Evolutionary conservation across 2,329 filamentous ascomycete genomes (phyloP), one percentile per base, ranked within the genome.

Genomic region (Emericellopsis cladophorae): DNA sequence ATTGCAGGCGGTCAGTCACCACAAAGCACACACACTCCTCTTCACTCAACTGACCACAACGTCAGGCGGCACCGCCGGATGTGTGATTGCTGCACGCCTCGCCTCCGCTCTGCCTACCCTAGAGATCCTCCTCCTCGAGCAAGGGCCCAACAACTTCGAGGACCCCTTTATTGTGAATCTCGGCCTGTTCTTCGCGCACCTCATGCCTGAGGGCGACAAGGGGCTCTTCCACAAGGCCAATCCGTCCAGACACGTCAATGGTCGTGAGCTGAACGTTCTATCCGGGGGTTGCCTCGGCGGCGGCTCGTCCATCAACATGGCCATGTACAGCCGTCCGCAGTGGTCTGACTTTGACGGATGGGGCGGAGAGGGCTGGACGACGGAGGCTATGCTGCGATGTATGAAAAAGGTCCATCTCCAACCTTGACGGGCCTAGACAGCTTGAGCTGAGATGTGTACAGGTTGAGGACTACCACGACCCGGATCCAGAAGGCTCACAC

Each of bases 111-210:
- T 71, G 42, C 67, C 66, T 1, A 54, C 57, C 29, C 56, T 74
- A 4, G 64, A 62, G 11, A 65, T 75, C 39, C 56, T 76, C 10
- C 56, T 77, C 11, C 63, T 76, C 36, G 73, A 77, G 49, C 57
- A 60, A 21, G 73, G 73, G 2, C 59, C 58, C 15, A 70, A 75
- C 52, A 75, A 69, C 48, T 65, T 66, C 44, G 58, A 70, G 46
- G 58, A 66, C 37, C 65, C 66, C 1, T 62, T 59, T 11, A 57
- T 76, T 22, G 55, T 65, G 10, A 61, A 71, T 40, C 72, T 72
- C 1, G 70, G 62, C 1, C 54, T 73, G 14, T 41, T 44, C 31
- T 37, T 49, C 32, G 41, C 24, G 32, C 45, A 55, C 39, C 31
- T 55, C 6, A n/a, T 43, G 4, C 48, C 53, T 6, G 44, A 21